Base-by-base conservation (phyloP, 805 yeast species). In the Clavispora santaluciae region DNA sequence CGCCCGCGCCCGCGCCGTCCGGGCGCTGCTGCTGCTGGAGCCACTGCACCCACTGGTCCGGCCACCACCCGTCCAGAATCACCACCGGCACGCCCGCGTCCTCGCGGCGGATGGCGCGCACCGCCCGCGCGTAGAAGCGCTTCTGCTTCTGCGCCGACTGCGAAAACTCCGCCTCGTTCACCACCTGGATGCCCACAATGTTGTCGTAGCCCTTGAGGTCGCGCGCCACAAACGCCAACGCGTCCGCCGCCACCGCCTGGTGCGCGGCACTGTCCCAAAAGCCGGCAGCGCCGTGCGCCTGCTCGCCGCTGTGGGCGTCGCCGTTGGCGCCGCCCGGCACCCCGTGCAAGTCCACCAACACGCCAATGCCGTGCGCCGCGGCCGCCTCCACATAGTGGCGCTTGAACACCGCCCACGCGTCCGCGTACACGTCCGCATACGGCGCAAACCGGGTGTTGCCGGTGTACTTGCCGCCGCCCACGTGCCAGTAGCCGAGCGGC, bases 51-150 rank as follows among this genome's bases (percentile, higher is more conserved):
- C 89, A 86, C 56, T 78, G 86, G 48, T 76, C 75, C 5, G 93
- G 76, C 81, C 88, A 83, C 98, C 98, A 93, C 3, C 95, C 95
- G 58, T 91, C 98, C 2, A 96, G 86, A 25, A 91, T 84, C 13
- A 85, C 66, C 5, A 91, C 68, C 0, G 96, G 96, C 24, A 88
- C 61, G 2, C 61, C 61, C 1, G 59, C 36, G 55, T 86, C 83
- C 12, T 70, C 66, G 16, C 61, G 57, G 22, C 91, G 69, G 33
- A 91, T 81, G 30, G 73, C 71, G 24, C 69, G 66, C 26, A 79
- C 66, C 0, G 95, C 95, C 15, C 75, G 73, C 8, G 70, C 53
- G 57, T 90, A 90, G 60, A 82, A 91, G 4, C 60, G 54, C 46
- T 72, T 68, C 54, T 82, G 87, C 18, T 64, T 64, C 25, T 59